Conservation (phyloP, 2,329 filamentous ascomycete genomes). For the Teratosphaeriaceae sp. region DNA sequence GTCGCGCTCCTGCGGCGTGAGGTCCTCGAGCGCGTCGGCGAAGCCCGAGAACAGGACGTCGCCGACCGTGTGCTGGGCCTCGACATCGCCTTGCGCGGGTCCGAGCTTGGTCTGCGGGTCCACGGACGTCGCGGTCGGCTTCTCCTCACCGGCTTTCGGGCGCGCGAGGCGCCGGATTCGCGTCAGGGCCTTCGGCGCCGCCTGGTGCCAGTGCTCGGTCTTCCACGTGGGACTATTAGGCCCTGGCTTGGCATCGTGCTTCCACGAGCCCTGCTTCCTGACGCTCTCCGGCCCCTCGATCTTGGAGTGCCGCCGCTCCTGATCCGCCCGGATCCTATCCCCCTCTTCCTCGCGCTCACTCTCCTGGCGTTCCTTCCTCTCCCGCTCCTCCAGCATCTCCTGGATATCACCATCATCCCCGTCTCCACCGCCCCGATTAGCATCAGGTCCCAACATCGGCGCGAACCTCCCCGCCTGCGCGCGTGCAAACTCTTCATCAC, state of each 20-base stretch:
- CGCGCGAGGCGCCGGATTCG: conserved; percentile 19
- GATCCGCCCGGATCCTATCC: conserved; percentile 38
- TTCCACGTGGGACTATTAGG: conserved; percentile 8
- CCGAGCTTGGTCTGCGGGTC: background rate
- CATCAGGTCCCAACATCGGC: conserved; percentile 18
- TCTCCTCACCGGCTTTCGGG: conserved; percentile 8
- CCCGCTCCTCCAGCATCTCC: conserved; percentile 37
- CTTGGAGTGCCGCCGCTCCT: background rate
- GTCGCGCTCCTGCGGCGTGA: conserved; percentile 85
- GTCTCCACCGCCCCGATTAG: conserved; percentile 9
- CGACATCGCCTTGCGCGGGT: conserved; percentile 25
- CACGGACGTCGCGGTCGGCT: background rate
- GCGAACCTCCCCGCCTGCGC: conserved; percentile 43
- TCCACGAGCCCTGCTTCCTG: background rate
- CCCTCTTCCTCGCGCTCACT: conserved; percentile 27
- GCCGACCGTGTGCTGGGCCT: conserved; percentile 63
- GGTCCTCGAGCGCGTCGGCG: conserved; percentile 88
- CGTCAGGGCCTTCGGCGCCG: conserved; percentile 10
- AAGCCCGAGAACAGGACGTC: conserved; percentile 80
- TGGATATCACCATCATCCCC: conserved; percentile 34
- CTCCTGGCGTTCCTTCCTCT: conserved; percentile 32
- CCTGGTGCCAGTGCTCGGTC: conserved; percentile 13
- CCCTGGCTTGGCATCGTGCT: background rate
- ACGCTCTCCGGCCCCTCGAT: background rate
- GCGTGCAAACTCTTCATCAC: conserved; percentile 80